A percentile compares a stretch with the other conserved stretches of the same genome.
phyloP scores from a whole-genome alignment of 2,329 filamentous ascomycete genomes.

The Zymoseptoria brevis region DNA sequence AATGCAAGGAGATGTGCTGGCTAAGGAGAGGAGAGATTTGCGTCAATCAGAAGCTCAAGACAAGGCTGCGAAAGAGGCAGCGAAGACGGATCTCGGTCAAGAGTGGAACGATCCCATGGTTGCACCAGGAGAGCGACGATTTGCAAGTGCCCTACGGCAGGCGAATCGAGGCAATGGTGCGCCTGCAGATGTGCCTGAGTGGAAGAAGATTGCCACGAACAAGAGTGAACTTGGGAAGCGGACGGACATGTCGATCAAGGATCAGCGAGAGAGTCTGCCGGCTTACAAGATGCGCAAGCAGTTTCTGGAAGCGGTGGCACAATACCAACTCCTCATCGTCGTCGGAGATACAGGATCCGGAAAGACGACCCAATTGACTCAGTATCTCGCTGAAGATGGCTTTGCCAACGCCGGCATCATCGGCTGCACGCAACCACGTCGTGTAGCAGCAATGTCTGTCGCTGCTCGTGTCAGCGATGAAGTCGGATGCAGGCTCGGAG shows the following conservation, averaged over 20 bases:
- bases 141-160: slow-evolving; percentile 76
- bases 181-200: slow-evolving; percentile 67
- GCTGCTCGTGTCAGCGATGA: slow-evolving; percentile 95
- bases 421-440: slow-evolving; percentile 92
- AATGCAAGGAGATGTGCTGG: slow-evolving; percentile 81
- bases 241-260: slow-evolving; percentile 85
- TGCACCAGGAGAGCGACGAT: slow-evolving; percentile 72
- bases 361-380: slow-evolving; percentile 93
- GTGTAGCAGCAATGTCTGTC: slow-evolving; percentile 95
- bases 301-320: slow-evolving; percentile 74
- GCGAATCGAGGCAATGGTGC: slow-evolving; percentile 47
- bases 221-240: slow-evolving; percentile 80
- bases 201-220: slow-evolving; percentile 70
- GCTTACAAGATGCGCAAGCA: slow-evolving; percentile 88
- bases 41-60: slow-evolving; percentile 82
- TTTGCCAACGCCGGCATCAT: slow-evolving; percentile 80
- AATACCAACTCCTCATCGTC: slow-evolving; percentile 89
- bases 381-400: slow-evolving; percentile 95
- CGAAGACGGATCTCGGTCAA: slow-evolving; percentile 72
- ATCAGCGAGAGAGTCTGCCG: slow-evolving; percentile 85
- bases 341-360: slow-evolving; percentile 96
- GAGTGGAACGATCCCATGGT: slow-evolving; percentile 99
- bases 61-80: slow-evolving; percentile 62
- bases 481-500: slow-evolving; percentile 80
- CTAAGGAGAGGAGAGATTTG: slow-evolving; percentile 83